phyloP scores from a whole-genome alignment of 2,329 filamentous ascomycete genomes.

The Didymella pinodella region DNA sequence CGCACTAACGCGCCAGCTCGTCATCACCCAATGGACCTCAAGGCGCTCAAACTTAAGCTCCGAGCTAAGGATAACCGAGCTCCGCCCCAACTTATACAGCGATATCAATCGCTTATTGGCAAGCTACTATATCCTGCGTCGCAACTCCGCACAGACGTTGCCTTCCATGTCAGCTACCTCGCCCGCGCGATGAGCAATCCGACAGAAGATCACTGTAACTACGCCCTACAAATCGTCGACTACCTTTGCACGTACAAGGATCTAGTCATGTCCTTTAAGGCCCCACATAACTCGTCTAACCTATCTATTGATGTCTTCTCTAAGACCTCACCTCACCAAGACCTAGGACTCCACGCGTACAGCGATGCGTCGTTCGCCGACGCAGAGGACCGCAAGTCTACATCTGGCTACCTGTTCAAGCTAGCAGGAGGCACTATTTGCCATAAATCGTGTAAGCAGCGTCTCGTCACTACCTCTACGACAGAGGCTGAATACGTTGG shows the following conservation, averaged over 20 bases:
- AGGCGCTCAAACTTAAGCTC: neutral
- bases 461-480: neutral
- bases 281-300: no score
- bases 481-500: neutral
- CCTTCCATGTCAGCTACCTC: neutral
- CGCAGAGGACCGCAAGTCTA: neutral
- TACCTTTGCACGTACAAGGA: neutral
- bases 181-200: neutral
- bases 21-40: neutral
- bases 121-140: neutral
- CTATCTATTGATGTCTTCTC: no score
- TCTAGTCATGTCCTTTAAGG: no score
- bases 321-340: neutral
- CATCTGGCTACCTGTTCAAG: neutral
- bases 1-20: neutral
- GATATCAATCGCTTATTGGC: neutral
- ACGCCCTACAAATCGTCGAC: neutral
- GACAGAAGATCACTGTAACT: neutral
- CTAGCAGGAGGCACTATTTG: neutral
- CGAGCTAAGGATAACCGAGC: neutral
- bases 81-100: no score
- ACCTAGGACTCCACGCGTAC: neutral
- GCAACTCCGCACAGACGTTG: neutral
- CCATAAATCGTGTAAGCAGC: neutral
- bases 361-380: neutral